Evolutionary conservation across 192 early-diverging fungal species (phyloP).

Genomic region (Rhizophagus clarus): DNA sequence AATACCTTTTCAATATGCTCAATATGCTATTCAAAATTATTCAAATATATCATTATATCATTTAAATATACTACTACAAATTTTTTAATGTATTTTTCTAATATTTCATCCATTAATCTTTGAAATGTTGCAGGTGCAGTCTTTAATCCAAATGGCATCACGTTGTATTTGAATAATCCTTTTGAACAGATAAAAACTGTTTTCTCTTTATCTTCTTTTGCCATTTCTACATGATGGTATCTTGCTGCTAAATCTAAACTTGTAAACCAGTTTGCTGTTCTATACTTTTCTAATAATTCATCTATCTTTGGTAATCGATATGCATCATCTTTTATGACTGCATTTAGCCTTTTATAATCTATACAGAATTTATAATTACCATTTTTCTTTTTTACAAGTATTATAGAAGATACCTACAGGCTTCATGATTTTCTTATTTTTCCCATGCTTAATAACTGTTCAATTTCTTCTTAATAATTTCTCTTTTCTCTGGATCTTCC

Average conservation of each 20-base stretch:
- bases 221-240: constrained; percentile 29
- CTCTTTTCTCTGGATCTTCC: no score
- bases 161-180: constrained; percentile 41
- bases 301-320: constrained; percentile 46
- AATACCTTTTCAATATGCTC: no score
- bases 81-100: neutral
- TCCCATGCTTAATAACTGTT: neutral
- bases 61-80: neutral
- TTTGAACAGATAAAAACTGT: constrained; percentile 35
- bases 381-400: constrained; percentile 46
- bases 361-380: constrained; percentile 37
- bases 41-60: no score
- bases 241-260: constrained; percentile 20
- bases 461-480: no score
- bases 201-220: constrained; percentile 27
- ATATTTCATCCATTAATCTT: neutral
- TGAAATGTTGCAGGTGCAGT: neutral
- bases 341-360: constrained; percentile 48
- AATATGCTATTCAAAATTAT: no score
- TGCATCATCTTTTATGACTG: constrained; percentile 35
- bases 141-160: neutral
- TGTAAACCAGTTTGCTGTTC: constrained; percentile 33
- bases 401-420: constrained; percentile 33
- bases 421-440: constrained; percentile 5
- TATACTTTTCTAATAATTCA: constrained; percentile 33